Evolutionary conservation across 2,329 filamentous ascomycete genomes (phyloP).

Genomic region (Geosmithia morbida): DNA sequence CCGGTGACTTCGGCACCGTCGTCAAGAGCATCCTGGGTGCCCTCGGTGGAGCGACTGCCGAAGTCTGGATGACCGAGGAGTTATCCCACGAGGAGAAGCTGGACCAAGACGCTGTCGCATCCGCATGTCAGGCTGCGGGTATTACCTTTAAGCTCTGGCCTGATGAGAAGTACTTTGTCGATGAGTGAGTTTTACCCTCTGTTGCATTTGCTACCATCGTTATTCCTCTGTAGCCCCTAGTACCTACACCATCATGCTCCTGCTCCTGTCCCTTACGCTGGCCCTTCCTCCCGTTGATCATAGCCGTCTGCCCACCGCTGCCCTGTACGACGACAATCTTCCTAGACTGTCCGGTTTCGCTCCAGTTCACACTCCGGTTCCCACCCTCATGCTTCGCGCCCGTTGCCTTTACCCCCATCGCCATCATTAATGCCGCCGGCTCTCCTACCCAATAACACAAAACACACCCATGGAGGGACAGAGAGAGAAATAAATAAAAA

Average conservation of each 20-base stretch:
- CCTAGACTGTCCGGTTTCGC: too few species aligned
- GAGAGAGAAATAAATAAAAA: background rate
- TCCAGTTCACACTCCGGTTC: too few species aligned
- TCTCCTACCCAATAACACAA: too few species aligned
- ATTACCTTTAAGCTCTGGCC: slow-evolving; percentile 50
- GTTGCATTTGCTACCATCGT: background rate
- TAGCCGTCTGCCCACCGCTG: too few species aligned
- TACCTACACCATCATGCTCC: background rate
- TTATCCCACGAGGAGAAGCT: slow-evolving; percentile 53
- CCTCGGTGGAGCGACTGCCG: slow-evolving; percentile 35
- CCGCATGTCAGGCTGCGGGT: slow-evolving; percentile 33
- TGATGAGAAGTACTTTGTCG: slow-evolving; percentile 68
- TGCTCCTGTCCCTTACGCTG: background rate
- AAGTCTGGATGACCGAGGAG: slow-evolving; percentile 62
- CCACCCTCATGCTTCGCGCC: too few species aligned
- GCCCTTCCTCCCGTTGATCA: too few species aligned
- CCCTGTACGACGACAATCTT: too few species aligned
- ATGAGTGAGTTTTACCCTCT: slow-evolving; percentile 49
- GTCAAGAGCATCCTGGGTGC: slow-evolving; percentile 35
- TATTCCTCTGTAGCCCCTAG: background rate
- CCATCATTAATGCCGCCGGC: too few species aligned
- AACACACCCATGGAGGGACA: too few species aligned
- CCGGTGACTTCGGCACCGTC: slow-evolving; percentile 46
- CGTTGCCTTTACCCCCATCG: too few species aligned
- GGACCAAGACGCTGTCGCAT: slow-evolving; percentile 43